Evolutionary conservation across 2,329 filamentous ascomycete species (phyloP).

Genomic region (Graphilbum ipis-grandicollis): DNA sequence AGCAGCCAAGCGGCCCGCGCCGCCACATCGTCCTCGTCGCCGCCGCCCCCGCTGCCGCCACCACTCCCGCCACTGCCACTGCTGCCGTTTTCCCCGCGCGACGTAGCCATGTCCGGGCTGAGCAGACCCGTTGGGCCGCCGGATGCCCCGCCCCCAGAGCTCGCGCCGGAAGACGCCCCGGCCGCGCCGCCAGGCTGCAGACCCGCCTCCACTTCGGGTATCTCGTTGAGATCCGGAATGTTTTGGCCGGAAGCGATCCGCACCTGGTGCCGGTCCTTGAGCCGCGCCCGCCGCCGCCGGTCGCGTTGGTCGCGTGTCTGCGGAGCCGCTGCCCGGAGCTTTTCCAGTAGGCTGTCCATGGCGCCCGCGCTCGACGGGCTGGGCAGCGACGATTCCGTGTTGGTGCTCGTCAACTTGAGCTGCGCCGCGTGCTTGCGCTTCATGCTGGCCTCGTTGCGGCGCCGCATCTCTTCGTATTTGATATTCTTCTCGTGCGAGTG

Average conservation of each 20-base stretch:
- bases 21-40: conserved; percentile 57
- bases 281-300: conserved; percentile 64
- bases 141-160: too few relatives aligned
- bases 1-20: conserved; percentile 70
- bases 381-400: conserved; percentile 27
- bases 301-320: conserved; percentile 81
- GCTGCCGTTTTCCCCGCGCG: too few relatives aligned
- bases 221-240: conserved; percentile 57
- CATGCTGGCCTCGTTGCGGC: conserved; percentile 79
- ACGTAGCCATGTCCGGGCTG: too few relatives aligned
- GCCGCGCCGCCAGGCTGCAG: conserved; percentile 13
- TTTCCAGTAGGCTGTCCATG: conserved; percentile 92
- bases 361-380: conserved; percentile 66
- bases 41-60: conserved; percentile 39
- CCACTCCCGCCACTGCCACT: conserved; percentile 4
- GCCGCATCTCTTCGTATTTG: conserved; percentile 60
- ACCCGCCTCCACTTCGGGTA: conserved; percentile 33
- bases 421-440: conserved; percentile 70
- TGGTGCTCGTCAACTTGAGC: conserved; percentile 33
- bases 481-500: conserved; percentile 90
- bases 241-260: conserved; percentile 79
- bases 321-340: conserved; percentile 80
- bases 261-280: conserved; percentile 83
- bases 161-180: neutral
- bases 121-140: too few relatives aligned